These are phyloP conservation scores for Trichaptum fuscoviolaceum DNA, from an alignment of 768 basidiomycete species.

Conservation along the genomic window DNA sequence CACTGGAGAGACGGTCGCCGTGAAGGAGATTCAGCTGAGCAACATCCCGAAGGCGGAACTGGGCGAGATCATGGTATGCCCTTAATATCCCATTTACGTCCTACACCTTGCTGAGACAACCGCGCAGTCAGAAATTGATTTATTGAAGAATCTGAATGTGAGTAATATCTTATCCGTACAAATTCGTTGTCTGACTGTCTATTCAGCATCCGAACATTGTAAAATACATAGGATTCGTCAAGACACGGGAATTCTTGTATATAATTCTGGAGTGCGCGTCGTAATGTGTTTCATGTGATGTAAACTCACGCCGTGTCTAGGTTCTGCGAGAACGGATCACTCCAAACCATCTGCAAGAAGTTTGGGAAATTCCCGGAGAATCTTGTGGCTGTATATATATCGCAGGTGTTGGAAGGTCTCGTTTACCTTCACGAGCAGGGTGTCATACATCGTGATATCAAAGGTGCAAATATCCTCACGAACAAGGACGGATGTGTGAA, in stretches of 20 bases:
- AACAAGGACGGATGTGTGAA: conserved; percentile 99
- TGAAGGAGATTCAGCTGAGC: conserved; percentile 94
- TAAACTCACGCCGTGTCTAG: conserved; percentile 28
- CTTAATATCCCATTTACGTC: neutral
- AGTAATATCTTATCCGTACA: conserved; percentile 17
- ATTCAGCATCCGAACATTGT: conserved; percentile 92
- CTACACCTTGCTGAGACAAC: neutral
- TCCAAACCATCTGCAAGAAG: conserved; percentile 91
- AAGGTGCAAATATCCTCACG: conserved; percentile 97
- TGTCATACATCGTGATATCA: conserved; percentile 98
- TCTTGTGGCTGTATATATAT: conserved; percentile 94
- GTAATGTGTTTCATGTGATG: neutral
- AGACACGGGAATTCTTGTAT: conserved; percentile 89
- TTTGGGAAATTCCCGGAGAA: conserved; percentile 99
- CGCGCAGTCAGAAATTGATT: conserved; percentile 86
- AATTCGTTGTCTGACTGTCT: neutral
- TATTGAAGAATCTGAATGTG: conserved; percentile 95
- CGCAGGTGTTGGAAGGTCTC: conserved; percentile 91
- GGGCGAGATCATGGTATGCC: conserved; percentile 90
- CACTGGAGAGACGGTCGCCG: conserved; percentile 96
- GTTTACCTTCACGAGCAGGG: conserved; percentile 98
- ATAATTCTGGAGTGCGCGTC: conserved; percentile 86
- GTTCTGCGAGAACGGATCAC: conserved; percentile 97
- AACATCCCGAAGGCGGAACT: conserved; percentile 92
- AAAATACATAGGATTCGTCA: conserved; percentile 98